These are phyloP conservation scores for Seiridium unicorne DNA, from an alignment of 2,329 filamentous ascomycete species.

Conservation along the genomic window DNA sequence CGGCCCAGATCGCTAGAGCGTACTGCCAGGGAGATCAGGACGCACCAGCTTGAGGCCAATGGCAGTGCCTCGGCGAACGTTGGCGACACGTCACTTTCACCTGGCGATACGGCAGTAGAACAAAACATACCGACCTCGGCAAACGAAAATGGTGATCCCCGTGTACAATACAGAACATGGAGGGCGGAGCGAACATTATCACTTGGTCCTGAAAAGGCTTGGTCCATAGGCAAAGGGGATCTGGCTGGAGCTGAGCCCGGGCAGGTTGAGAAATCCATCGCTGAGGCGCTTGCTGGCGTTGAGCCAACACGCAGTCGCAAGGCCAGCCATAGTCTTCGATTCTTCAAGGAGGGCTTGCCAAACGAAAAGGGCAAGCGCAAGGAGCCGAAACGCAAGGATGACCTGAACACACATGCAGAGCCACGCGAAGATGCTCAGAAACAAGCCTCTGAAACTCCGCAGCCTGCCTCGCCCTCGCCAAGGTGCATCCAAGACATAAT, in stretches of 20 bases:
- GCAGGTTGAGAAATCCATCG: slow-evolving; percentile 63
- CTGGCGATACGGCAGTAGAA: slow-evolving; percentile 9
- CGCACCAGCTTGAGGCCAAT: slow-evolving; percentile 25
- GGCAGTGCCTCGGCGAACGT: slow-evolving; percentile 24
- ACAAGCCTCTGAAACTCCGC: slow-evolving; percentile 6
- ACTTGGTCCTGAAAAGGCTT: slow-evolving; percentile 55
- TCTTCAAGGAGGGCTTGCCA: slow-evolving; percentile 65
- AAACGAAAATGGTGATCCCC: slow-evolving; percentile 17
- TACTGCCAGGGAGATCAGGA: slow-evolving; percentile 38
- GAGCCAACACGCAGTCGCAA: slow-evolving; percentile 66
- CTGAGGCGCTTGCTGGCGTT: slow-evolving; percentile 59
- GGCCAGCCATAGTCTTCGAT: slow-evolving; percentile 64
- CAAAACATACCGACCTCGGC: slow-evolving; percentile 16
- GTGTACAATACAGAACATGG: slow-evolving; percentile 32
- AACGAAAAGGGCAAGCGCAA: slow-evolving; percentile 56
- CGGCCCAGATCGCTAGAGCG: slow-evolving; percentile 41
- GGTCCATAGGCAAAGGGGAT: slow-evolving; percentile 59
- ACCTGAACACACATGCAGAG: slow-evolving; percentile 35
- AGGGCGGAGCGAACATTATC: slow-evolving; percentile 41
- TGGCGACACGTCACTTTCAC: slow-evolving; percentile 31
- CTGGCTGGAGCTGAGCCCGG: slow-evolving; percentile 48
- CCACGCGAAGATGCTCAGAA: slow-evolving; percentile 3
- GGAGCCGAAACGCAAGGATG: slow-evolving; percentile 34
- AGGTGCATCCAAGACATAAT: slow-evolving; percentile 21
- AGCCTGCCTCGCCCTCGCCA: slow-evolving; percentile 18